These are phyloP conservation scores for Raddia guianensis DNA, from an alignment of 176 grass and related monocot species.

Conservation along the genomic window DNA sequence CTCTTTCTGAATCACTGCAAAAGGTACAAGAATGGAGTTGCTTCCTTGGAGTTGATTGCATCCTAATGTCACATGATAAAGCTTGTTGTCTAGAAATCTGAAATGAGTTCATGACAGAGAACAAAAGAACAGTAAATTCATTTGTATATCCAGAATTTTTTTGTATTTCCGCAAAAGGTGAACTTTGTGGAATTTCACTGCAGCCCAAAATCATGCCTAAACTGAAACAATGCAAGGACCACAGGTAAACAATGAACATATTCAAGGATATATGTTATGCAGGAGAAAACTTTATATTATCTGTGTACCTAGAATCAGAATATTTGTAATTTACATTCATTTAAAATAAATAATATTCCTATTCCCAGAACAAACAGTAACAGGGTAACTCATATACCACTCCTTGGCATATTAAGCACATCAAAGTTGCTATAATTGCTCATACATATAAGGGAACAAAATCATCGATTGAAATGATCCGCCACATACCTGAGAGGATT, in stretches of 20 bases:
- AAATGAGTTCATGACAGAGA: constrained; percentile 1
- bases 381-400: not conserved
- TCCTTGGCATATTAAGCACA: constrained; percentile 13
- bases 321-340: not conserved
- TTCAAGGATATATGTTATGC: not conserved
- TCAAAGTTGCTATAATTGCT: constrained; percentile 17
- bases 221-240: not conserved
- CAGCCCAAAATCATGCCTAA: constrained; percentile 17
- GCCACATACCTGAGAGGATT: constrained; percentile 43
- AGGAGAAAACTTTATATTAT: not conserved
- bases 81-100: constrained; percentile 37
- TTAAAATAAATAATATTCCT: not conserved
- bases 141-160: not conserved
- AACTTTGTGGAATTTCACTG: not conserved
- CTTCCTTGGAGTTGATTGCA: constrained; percentile 56
- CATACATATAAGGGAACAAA: not conserved
- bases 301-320: constrained; percentile 17
- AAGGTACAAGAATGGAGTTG: constrained; percentile 28
- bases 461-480: constrained; percentile 10
- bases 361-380: constrained; percentile 6
- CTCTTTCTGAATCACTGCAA: constrained; percentile 47
- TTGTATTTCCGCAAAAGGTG: not conserved
- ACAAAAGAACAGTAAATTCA: constrained; percentile 13
- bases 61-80: constrained; percentile 39
- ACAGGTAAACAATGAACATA: not conserved